Percentiles rank a stretch among this genome's conserved stretches.
These are phyloP conservation scores for Hyphopichia wangnamkhiaoensis DNA, from an alignment of 1,139 yeast genomes.

Conservation along the genomic window DNA sequence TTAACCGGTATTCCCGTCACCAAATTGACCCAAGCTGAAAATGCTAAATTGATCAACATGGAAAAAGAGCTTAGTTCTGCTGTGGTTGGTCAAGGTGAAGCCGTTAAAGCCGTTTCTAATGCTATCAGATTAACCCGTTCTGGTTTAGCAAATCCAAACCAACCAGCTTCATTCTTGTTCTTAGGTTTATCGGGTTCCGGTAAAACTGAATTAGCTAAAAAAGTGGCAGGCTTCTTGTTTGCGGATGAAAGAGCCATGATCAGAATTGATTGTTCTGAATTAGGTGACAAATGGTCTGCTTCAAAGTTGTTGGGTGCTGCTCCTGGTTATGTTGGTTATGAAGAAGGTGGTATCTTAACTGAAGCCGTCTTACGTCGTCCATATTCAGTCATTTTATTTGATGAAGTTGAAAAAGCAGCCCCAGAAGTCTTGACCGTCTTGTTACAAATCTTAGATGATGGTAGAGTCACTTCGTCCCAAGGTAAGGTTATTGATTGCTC, in stretches of 20 bases:
- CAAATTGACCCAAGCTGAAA: conserved; percentile 93
- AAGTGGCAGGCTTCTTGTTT: conserved; percentile 91
- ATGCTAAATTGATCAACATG: conserved; percentile 90
- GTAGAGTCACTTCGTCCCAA: conserved; percentile 90
- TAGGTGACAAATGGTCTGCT: conserved; percentile 93
- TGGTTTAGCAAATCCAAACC: conserved; percentile 94
- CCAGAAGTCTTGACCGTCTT: conserved; percentile 94
- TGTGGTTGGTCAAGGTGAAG: conserved; percentile 96
- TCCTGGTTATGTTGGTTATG: conserved; percentile 97
- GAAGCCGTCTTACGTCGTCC: conserved; percentile 91
- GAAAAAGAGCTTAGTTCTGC: conserved; percentile 78
- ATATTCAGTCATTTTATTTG: conserved; percentile 90
- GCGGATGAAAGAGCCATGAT: conserved; percentile 96
- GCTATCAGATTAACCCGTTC: conserved; percentile 92
- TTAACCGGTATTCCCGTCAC: conserved; percentile 98
- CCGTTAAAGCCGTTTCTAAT: conserved; percentile 93
- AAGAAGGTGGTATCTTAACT: conserved; percentile 95
- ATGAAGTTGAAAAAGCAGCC: conserved; percentile 98
- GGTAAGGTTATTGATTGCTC: conserved; percentile 94
- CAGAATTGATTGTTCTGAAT: conserved; percentile 95
- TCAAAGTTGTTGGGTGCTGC: conserved; percentile 96
- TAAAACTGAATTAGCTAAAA: conserved; percentile 96
- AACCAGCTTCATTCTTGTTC: conserved; percentile 94
- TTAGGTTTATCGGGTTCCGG: conserved; percentile 97
- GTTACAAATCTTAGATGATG: conserved; percentile 92